Base-by-base conservation (phyloP, 768 basidiomycete species). In the Tylopilus subfusipes region DNA sequence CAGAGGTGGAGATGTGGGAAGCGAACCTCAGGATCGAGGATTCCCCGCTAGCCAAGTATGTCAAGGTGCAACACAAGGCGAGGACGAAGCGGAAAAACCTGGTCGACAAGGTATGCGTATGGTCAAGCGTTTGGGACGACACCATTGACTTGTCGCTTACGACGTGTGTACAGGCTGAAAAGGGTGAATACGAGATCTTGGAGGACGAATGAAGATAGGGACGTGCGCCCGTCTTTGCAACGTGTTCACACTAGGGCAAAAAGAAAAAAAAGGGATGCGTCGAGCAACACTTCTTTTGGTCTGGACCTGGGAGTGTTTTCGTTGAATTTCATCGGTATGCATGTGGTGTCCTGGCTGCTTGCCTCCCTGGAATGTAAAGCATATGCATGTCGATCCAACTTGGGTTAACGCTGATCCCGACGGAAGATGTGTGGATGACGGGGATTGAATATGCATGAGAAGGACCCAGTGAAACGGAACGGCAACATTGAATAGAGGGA, bases 1-100 rank as follows among this genome's bases (percentile, higher is more conserved):
- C 69, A 2, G 84, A 86, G 38, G 88, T 98, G 5, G 79, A 83
- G 50, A 70, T 75, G 54, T 96, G 91, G 90, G 85, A 93, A 71
- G 75, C 72, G 24, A 69, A 73, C 19, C 64, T 90, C 49, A 80
- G 76, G 55, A 66, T 86, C 14, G 84, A 81, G 14, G 84, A 86
- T 21, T 83, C 86, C 4, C 95, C 96, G 8, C 73, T 98, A 44
- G 85, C 82, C 50, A 88, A 84, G 68, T 94, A 90, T 71, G 76
- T 91, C 66, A 85, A 85, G 68, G 79, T 93, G 48, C 86, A 88
- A 72, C 79, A 79, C 62, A 97, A 94, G 77, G 77, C 82, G 19
- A 77, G 93, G 69, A 89, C 89, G 62, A 88, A 86, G 69, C 78
- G 82, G 53, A 78, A 78, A 61, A 79, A 80, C 60, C 69, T 92